Percentiles rank a stretch among this genome's conserved stretches.
Evolutionary conservation across 2,329 filamentous ascomycete genomes (phyloP).

Genomic region (Saccharata proteae): DNA sequence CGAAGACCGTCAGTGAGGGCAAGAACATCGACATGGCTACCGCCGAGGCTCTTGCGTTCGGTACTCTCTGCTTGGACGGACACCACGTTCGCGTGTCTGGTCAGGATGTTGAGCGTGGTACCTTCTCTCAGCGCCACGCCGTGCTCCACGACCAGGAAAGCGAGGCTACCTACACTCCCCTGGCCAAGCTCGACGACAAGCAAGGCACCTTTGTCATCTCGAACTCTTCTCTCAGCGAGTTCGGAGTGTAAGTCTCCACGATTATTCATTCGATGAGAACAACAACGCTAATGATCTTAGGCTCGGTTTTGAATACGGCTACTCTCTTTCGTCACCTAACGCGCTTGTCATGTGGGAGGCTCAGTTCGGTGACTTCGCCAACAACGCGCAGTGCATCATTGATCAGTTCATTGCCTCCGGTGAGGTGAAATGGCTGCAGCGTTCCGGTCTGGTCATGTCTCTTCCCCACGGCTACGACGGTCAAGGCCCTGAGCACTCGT

Average conservation of each 20-base stretch:
- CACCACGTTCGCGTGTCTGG: constrained; percentile 96
- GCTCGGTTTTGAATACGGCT: constrained; percentile 96
- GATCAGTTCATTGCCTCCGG: constrained; percentile 98
- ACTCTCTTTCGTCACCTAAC: constrained; percentile 92
- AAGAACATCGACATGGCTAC: constrained; percentile 97
- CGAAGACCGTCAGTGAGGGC: constrained; percentile 85
- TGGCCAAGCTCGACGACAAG: constrained; percentile 78
- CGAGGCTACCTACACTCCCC: constrained; percentile 82
- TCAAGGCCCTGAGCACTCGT: constrained; percentile 96
- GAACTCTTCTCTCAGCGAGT: constrained; percentile 79
- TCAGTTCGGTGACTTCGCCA: constrained; percentile 98
- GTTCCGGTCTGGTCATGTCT: constrained; percentile 90
- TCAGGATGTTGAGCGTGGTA: constrained; percentile 98
- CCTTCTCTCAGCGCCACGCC: constrained; percentile 94
- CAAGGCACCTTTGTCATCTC: constrained; percentile 94
- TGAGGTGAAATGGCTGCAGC: constrained; percentile 97
- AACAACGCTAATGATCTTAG: constrained; percentile 29
- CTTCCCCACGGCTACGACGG: constrained; percentile 97
- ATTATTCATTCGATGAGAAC: not conserved
- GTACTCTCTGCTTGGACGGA: constrained; percentile 78
- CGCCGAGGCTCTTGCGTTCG: constrained; percentile 90
- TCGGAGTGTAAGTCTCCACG: constrained; percentile 42
- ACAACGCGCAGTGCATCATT: constrained; percentile 98
- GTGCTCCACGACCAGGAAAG: constrained; percentile 96
- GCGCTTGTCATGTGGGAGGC: constrained; percentile 99